Base-by-base conservation (phyloP, 345 rosid species). In the Firmiana major region DNA sequence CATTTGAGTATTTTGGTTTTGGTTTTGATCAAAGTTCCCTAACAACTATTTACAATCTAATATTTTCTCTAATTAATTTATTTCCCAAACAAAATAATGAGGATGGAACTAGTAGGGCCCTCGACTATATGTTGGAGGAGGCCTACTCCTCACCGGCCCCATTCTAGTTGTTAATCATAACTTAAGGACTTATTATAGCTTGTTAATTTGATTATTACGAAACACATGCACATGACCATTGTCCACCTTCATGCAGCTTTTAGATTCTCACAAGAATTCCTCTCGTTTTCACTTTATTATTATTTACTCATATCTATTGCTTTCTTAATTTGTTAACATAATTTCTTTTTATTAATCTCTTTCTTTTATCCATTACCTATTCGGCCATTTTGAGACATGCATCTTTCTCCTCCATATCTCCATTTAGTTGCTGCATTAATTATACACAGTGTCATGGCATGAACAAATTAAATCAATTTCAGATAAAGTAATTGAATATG, bases 21-120 rank as follows among this genome's bases (percentile, higher is more conserved):
- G n/a, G n/a, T n/a, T n/a, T n/a, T n/a, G n/a, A n/a, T n/a, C n/a
- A n/a, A n/a, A n/a, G n/a, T n/a, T n/a, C n/a, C n/a, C n/a, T n/a
- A n/a, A n/a, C n/a, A n/a, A 31, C 34, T 31, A 0, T 31, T 31
- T 31, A 31, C 34, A 31, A 31, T 3, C 34, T 31, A 31, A 31
- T 31, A 31, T 0, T 31, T 31, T 55, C 17, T 16, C 12, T 34
- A 19, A 63, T 36, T 34, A 19, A 63, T 36, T 7, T 19, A 65
- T 38, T 54, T n/a, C 31, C 7, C 22, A 40, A 73, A 57, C 76
- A 73, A 57, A 34, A 73, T 72, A 72, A 72, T 54, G 63, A 53
- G 75, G 31, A 31, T 55, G 63, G 63, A 36, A 48, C 9, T 36
- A 19, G 75, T 54, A 31, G 34, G 34, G 34, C 34, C 34, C 34